Base-by-base conservation (phyloP, 1,139 yeast genomes). In the Nakaseomyces kungkrabaensis region DNA sequence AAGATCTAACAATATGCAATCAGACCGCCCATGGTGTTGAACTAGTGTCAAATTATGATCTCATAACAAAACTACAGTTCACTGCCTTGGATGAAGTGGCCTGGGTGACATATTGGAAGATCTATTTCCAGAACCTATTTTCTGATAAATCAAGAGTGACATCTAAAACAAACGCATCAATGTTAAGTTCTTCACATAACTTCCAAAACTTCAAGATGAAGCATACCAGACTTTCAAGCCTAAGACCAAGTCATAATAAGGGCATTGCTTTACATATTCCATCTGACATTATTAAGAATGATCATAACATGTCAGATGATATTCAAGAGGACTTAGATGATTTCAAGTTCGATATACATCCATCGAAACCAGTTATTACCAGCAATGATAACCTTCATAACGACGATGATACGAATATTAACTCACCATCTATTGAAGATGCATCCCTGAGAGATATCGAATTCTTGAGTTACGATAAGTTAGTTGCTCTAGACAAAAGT, bases 1-100 rank as follows among this genome's bases (percentile, higher is more conserved):
- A 63, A 22, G 72, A 70, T 44, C 53, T 71, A 22, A 47, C 50
- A 17, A 48, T 62, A 5, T 13, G 45, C 5, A 40, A 43, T 11
- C 36, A 37, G 27, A 34, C 43, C 4, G 47, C 46, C 3, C 40
- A 34, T 31, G 53, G 57, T 8, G 33, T 59, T 3, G 50, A 47
- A 32, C 51, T 61, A 22, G 46, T 47, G 11, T 53, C 59, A 3
- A 38, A 41, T 25, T 52, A 54, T 3, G 60, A 58, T 1, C 58
- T 58, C 41, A 50, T 48, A 24, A 46, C 52, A 2, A 27, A 27
- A 7, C 45, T 61, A 37, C 45, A 50, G n/a, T 25, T 61, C n/a
- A 47, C 45, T 7, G 54, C 59, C 4, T 43, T 53, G 10, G 58
- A 56, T 43, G 34, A 53, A 9, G 26, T 54, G 4, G 50, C 51